phyloP scores from a whole-genome alignment of 2,329 filamentous ascomycete species.

The Aspergillus thermomutatus region DNA sequence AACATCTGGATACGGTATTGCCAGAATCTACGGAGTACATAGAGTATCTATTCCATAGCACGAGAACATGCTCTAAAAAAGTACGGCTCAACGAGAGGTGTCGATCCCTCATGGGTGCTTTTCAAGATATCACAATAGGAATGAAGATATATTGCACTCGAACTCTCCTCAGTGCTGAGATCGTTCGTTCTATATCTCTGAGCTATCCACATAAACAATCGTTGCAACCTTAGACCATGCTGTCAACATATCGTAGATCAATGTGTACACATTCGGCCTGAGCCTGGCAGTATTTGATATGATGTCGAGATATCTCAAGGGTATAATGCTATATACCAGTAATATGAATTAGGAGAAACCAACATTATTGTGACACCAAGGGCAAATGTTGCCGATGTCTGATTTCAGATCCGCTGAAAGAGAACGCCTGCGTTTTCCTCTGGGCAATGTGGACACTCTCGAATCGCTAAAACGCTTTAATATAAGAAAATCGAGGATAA shows the following conservation, averaged over 20 bases:
- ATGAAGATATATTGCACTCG: neutral
- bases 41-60: neutral
- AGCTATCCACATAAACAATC: neutral
- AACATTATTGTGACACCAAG: neutral
- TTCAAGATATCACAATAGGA: neutral
- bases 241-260: neutral
- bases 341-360: neutral
- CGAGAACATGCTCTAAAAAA: no score
- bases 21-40: neutral
- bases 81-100: neutral
- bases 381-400: slow-evolving; percentile 11
- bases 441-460: slow-evolving; percentile 10
- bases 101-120: neutral
- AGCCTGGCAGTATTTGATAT: neutral
- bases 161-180: neutral
- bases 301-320: neutral
- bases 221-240: neutral
- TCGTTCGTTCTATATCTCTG: neutral
- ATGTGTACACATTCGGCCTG: neutral
- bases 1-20: neutral
- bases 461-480: slow-evolving; percentile 25
- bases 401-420: slow-evolving; percentile 16
- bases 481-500: slow-evolving; percentile 3
- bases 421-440: slow-evolving; percentile 21
- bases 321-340: neutral